Evolutionary conservation across 1,284 basidiomycete genomes (phyloP).

Genomic region (Tylopilus sp.): DNA sequence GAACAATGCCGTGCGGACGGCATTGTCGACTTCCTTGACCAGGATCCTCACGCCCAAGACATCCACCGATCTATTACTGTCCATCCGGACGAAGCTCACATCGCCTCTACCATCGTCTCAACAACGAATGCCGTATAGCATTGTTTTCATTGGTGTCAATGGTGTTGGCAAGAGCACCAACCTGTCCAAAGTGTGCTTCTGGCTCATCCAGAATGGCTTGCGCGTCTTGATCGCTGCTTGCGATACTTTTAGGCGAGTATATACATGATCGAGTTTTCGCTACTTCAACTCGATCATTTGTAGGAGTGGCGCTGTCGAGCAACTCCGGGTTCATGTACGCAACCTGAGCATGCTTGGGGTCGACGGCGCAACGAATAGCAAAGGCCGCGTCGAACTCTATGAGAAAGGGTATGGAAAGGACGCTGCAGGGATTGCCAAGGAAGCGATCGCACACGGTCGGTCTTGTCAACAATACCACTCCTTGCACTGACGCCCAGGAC

Average conservation of each 20-base stretch:
- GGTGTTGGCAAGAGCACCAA: constrained; percentile 99
- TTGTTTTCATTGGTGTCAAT: constrained; percentile 99
- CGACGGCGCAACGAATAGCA: constrained; percentile 65
- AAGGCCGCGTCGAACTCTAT: constrained; percentile 85
- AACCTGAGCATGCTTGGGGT: constrained; percentile 89
- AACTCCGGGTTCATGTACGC: constrained; percentile 93
- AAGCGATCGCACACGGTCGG: constrained; percentile 87
- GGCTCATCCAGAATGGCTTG: constrained; percentile 94
- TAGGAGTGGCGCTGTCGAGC: constrained; percentile 95
- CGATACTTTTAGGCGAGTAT: constrained; percentile 86
- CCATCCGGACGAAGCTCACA: constrained; percentile 71
- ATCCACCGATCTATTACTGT: constrained; percentile 90
- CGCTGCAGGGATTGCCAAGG: constrained; percentile 94
- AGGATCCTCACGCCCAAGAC: constrained; percentile 95
- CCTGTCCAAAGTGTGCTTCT: constrained; percentile 97
- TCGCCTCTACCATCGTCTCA: constrained; percentile 69
- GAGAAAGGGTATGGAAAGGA: constrained; percentile 99
- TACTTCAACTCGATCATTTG: background rate
- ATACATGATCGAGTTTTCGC: background rate
- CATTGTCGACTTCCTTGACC: constrained; percentile 86
- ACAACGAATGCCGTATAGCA: constrained; percentile 83
- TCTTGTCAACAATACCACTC: background rate
- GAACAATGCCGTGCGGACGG: constrained; percentile 80
- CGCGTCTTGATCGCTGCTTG: constrained; percentile 97
- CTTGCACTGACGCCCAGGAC: constrained; percentile 12